Evolutionary conservation across 108 stramenopile species (phyloP).

Genomic region (Fragilariopsis cylindrus): DNA sequence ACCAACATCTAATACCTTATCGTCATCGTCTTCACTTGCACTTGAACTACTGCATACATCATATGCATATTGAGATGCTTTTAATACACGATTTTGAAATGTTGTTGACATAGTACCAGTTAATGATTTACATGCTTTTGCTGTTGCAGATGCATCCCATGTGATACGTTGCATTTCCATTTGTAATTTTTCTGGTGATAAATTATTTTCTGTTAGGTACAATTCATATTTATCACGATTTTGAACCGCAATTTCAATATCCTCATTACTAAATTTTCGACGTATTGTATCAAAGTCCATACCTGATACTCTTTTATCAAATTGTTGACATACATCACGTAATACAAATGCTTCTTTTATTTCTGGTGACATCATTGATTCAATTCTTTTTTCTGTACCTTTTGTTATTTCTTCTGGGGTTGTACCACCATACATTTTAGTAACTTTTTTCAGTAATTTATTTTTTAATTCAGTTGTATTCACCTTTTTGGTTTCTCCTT

Average conservation of each 20-base stretch:
- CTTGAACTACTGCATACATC: slow-evolving; percentile 19
- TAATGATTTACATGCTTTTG: slow-evolving; percentile 59
- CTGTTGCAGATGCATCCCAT: slow-evolving; percentile 83
- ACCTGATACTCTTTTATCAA: slow-evolving; percentile 42
- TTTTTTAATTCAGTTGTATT: neutral
- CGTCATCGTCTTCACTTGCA: slow-evolving; percentile 1
- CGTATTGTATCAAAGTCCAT: slow-evolving; percentile 42
- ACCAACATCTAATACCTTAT: slow-evolving; percentile 59
- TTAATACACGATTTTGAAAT: slow-evolving; percentile 43
- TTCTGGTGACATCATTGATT: slow-evolving; percentile 25
- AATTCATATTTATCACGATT: slow-evolving; percentile 39
- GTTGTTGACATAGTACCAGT: slow-evolving; percentile 62
- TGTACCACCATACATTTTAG: slow-evolving; percentile 52
- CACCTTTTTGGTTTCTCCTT: neutral
- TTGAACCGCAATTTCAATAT: slow-evolving; percentile 46
- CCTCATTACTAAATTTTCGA: slow-evolving; percentile 40
- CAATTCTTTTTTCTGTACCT: slow-evolving; percentile 60
- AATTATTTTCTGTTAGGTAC: slow-evolving; percentile 38
- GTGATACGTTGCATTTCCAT: slow-evolving; percentile 64
- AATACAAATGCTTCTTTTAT: slow-evolving; percentile 55
- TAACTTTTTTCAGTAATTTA: slow-evolving; percentile 12
- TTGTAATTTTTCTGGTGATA: slow-evolving; percentile 51
- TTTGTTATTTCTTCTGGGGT: slow-evolving; percentile 40
- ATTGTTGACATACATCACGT: slow-evolving; percentile 50
- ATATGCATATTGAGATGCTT: slow-evolving; percentile 51